These are phyloP conservation scores for Sinapis alba DNA, from an alignment of 441 rosid species.

Conservation along the genomic window DNA sequence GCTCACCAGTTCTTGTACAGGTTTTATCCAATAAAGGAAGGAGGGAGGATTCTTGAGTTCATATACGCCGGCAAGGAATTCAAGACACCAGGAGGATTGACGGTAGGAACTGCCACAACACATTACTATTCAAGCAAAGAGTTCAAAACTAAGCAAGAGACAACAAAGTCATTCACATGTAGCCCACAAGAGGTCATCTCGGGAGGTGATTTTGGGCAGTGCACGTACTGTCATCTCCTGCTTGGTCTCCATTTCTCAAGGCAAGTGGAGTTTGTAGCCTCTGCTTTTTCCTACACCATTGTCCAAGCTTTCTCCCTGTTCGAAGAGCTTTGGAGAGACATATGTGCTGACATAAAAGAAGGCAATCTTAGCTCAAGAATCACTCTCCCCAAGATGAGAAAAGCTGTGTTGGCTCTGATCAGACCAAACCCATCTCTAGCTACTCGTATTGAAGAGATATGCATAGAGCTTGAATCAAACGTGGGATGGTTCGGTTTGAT, in stretches of 20 bases:
- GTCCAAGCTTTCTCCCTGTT: constrained; percentile 74
- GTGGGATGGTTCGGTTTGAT: constrained; percentile 60
- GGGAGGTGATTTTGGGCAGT: constrained; percentile 72
- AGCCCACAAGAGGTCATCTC: constrained; percentile 79
- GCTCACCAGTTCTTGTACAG: constrained; percentile 34
- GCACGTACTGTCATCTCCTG: constrained; percentile 85
- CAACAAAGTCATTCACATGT: constrained; percentile 73
- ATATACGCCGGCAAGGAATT: constrained; percentile 80
- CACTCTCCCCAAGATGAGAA: constrained; percentile 51
- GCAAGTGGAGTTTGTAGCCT: constrained; percentile 69
- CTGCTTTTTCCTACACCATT: constrained; percentile 78
- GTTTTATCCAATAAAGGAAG: constrained; percentile 72
- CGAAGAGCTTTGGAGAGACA: constrained; percentile 73
- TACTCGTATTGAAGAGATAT: constrained; percentile 47
- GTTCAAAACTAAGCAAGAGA: constrained; percentile 76
- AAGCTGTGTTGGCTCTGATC: constrained; percentile 55
- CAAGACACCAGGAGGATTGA: constrained; percentile 73
- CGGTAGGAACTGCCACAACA: constrained; percentile 84
- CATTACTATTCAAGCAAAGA: constrained; percentile 82
- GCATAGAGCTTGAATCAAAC: constrained; percentile 47
- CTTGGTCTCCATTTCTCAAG: constrained; percentile 67
- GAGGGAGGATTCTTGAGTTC: constrained; percentile 81
- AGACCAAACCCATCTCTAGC: constrained; percentile 62
- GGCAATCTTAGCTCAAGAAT: constrained; percentile 63
- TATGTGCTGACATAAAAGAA: constrained; percentile 58